Conservation (phyloP, 768 basidiomycete species). For the Russula virescens region DNA sequence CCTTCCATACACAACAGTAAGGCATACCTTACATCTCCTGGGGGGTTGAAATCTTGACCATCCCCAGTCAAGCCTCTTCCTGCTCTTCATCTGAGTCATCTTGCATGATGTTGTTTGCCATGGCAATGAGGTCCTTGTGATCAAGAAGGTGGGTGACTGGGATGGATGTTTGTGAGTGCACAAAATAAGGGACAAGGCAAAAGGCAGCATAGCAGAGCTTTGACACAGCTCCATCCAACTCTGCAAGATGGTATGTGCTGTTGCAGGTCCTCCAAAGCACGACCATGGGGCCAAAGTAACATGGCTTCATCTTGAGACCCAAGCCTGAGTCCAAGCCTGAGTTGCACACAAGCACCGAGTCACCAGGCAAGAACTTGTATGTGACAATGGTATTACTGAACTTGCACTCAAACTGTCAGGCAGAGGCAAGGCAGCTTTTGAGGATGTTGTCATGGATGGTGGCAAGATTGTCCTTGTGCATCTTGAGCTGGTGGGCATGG, state of each 20-base stretch:
- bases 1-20: no score
- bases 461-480: slow-evolving; percentile 7
- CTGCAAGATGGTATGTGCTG: slow-evolving; percentile 14
- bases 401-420: slow-evolving; percentile 10
- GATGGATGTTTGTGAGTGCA: background rate
- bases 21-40: no score
- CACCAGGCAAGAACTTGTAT: slow-evolving; percentile 27
- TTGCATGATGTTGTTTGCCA: no score
- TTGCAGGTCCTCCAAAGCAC: no score
- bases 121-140: no score
- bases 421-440: no score
- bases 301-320: slow-evolving; percentile 26
- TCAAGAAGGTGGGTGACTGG: background rate
- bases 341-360: slow-evolving; percentile 27
- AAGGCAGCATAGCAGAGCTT: no score
- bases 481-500: slow-evolving; percentile 20
- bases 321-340: slow-evolving; percentile 25
- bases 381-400: slow-evolving; percentile 22
- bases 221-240: slow-evolving; percentile 29
- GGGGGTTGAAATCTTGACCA: no score
- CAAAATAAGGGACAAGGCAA: no score
- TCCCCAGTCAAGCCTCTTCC: no score
- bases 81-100: no score
- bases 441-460: background rate
- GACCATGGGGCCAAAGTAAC: no score